These are phyloP conservation scores for Ophiostoma angusticollis DNA, from an alignment of 2,329 filamentous ascomycete genomes.

Conservation along the genomic window DNA sequence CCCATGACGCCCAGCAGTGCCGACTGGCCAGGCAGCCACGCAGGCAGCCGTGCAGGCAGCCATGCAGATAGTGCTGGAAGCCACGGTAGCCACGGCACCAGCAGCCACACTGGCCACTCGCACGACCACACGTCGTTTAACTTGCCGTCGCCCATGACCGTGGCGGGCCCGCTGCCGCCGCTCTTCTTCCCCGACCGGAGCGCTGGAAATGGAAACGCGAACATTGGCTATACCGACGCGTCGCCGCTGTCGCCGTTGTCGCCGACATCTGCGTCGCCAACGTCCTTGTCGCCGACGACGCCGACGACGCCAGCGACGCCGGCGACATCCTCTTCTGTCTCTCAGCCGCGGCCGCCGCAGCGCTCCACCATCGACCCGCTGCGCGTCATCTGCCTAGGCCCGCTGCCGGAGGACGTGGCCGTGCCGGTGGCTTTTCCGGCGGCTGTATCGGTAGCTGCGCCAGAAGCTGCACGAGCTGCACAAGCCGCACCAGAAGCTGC, in stretches of 20 bases:
- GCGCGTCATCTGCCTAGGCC: slow-evolving; percentile 41
- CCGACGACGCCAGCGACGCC: neutral
- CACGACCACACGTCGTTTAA: too few species aligned
- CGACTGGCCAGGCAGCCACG: slow-evolving; percentile 31
- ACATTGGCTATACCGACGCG: slow-evolving; percentile 19
- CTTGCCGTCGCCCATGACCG: slow-evolving; percentile 30
- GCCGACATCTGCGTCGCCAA: neutral
- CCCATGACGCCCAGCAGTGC: slow-evolving; percentile 32
- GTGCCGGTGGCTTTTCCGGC: slow-evolving; percentile 22
- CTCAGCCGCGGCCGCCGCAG: neutral
- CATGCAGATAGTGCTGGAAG: too few species aligned
- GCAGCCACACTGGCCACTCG: slow-evolving; percentile 13
- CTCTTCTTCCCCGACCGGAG: neutral
- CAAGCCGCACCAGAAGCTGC: neutral
- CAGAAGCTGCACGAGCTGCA: too few species aligned
- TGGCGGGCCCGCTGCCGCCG: slow-evolving; percentile 16
- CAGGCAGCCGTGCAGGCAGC: too few species aligned
- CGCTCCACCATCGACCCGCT: slow-evolving; percentile 35
- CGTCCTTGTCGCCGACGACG: neutral
- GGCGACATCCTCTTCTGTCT: too few species aligned
- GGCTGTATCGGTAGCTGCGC: slow-evolving; percentile 17
- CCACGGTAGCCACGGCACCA: slow-evolving; percentile 12
- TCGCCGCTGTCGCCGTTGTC: neutral
- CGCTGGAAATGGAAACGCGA: neutral
- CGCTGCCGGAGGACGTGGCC: slow-evolving; percentile 36